These are phyloP conservation scores for Magnusiomyces sp. DNA, from an alignment of 1,139 yeast species.

Conservation along the genomic window DNA sequence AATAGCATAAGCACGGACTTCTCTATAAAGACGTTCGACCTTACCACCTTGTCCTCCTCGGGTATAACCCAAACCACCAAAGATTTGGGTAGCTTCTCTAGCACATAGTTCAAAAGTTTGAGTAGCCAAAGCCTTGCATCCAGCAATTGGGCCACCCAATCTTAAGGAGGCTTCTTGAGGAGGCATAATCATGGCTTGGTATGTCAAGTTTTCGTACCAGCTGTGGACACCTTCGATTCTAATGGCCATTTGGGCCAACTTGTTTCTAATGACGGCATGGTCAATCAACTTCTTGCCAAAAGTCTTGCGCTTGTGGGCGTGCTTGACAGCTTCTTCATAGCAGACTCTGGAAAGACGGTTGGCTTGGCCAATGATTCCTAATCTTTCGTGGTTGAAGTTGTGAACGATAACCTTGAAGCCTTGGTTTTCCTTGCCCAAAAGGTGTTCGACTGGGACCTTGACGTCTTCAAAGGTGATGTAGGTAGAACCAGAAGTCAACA, in stretches of 20 bases:
- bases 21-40: slow-evolving; percentile 38
- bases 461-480: slow-evolving; percentile 38
- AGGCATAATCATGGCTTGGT: slow-evolving; percentile 31
- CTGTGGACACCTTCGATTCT: slow-evolving; percentile 34
- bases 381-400: slow-evolving; percentile 39
- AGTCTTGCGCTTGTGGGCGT: slow-evolving; percentile 37
- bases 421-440: slow-evolving; percentile 36
- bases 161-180: slow-evolving; percentile 35
- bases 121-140: slow-evolving; percentile 36
- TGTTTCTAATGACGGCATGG: slow-evolving; percentile 38
- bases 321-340: slow-evolving; percentile 36
- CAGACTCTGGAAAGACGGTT: slow-evolving; percentile 36
- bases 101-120: slow-evolving; percentile 38
- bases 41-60: slow-evolving; percentile 39
- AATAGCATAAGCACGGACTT: slow-evolving; percentile 38
- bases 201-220: slow-evolving; percentile 33
- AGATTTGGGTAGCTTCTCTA: slow-evolving; percentile 39
- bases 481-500: slow-evolving; percentile 35
- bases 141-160: slow-evolving; percentile 41
- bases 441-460: slow-evolving; percentile 39
- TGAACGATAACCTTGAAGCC: slow-evolving; percentile 40
- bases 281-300: slow-evolving; percentile 37
- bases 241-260: slow-evolving; percentile 38
- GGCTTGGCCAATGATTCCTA: slow-evolving; percentile 37
- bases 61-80: slow-evolving; percentile 39